phyloP scores from a whole-genome alignment of 1,284 basidiomycete species.

The Erythrobasidium hasegawianum region DNA sequence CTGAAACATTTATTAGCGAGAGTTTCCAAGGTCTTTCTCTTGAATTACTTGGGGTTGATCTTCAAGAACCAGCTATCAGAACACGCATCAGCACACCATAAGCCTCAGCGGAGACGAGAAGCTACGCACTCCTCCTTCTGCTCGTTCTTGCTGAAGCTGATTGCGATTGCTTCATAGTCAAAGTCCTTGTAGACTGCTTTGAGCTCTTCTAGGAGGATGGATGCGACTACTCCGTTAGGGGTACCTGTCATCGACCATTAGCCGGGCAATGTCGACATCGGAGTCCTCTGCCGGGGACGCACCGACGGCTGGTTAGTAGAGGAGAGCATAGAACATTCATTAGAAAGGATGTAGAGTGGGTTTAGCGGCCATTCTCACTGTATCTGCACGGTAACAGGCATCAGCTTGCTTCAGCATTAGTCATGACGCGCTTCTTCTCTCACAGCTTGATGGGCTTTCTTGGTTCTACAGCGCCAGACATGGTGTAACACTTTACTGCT shows the following conservation, averaged over 20 bases:
- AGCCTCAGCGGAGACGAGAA: too few relatives aligned
- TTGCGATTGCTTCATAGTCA: slow-evolving; percentile 59
- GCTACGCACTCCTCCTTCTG: slow-evolving; percentile 62
- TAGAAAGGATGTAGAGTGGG: too few relatives aligned
- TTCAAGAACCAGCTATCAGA: slow-evolving; percentile 42
- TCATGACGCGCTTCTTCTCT: too few relatives aligned
- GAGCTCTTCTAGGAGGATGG: slow-evolving; percentile 54
- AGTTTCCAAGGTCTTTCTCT: too few relatives aligned
- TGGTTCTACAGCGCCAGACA: slow-evolving; percentile 25
- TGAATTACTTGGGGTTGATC: slow-evolving; percentile 63
- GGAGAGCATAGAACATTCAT: too few relatives aligned
- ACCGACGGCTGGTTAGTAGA: neutral
- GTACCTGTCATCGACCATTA: slow-evolving; percentile 4
- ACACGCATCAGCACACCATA: too few relatives aligned
- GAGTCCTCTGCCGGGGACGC: neutral
- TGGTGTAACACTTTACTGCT: too few relatives aligned
- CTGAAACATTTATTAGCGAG: too few relatives aligned
- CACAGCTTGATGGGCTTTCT: slow-evolving; percentile 32
- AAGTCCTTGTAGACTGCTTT: slow-evolving; percentile 59
- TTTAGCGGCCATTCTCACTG: too few relatives aligned
- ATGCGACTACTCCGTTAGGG: slow-evolving; percentile 27
- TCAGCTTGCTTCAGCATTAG: too few relatives aligned
- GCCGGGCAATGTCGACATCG: neutral
- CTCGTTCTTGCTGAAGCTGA: slow-evolving; percentile 56
- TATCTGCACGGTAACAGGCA: neutral